These are phyloP conservation scores for Hypoxylon sp. DNA, from an alignment of 2,329 filamentous ascomycete genomes.

Conservation along the genomic window DNA sequence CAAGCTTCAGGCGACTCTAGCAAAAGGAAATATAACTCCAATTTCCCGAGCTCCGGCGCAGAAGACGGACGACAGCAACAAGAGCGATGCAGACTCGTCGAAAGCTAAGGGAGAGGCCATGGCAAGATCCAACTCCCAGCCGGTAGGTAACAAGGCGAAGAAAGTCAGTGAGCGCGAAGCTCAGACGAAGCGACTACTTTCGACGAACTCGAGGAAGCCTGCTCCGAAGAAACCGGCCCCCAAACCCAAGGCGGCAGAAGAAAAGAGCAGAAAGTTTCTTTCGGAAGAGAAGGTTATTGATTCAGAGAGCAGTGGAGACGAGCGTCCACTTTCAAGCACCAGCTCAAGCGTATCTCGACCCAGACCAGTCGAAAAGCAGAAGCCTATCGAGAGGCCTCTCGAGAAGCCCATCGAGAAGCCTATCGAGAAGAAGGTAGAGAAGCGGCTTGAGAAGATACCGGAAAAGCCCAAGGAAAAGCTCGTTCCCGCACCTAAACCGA, in stretches of 20 bases:
- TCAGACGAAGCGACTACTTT: slow-evolving; percentile 67
- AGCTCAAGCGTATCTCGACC: slow-evolving; percentile 48
- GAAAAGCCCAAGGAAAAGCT: slow-evolving; percentile 47
- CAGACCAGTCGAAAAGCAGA: slow-evolving; percentile 42
- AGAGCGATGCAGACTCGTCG: slow-evolving; percentile 54
- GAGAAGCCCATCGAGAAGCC: slow-evolving; percentile 33
- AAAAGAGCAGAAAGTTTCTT: slow-evolving; percentile 60
- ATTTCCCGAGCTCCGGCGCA: slow-evolving; percentile 63
- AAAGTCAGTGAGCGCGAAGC: slow-evolving; percentile 66
- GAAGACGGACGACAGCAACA: slow-evolving; percentile 62
- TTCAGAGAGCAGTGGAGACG: slow-evolving; percentile 66
- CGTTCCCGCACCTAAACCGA: slow-evolving; percentile 47
- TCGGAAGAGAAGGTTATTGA: slow-evolving; percentile 69
- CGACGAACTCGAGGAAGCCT: slow-evolving; percentile 56
- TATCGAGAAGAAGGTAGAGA: slow-evolving; percentile 31
- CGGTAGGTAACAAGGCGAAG: slow-evolving; percentile 65
- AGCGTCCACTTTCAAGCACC: slow-evolving; percentile 57
- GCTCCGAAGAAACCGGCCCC: slow-evolving; percentile 57
- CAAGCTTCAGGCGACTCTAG: slow-evolving; percentile 69
- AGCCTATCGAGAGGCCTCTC: slow-evolving; percentile 23
- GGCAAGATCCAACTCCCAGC: slow-evolving; percentile 64
- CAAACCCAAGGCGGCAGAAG: slow-evolving; percentile 56
- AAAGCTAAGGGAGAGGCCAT: slow-evolving; percentile 58
- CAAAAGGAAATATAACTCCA: slow-evolving; percentile 61
- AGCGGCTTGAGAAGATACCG: slow-evolving; percentile 21